Evolutionary conservation across 768 basidiomycete species (phyloP), one percentile per base, ranked within the genome.

Genomic region (Trametes cubensis): DNA sequence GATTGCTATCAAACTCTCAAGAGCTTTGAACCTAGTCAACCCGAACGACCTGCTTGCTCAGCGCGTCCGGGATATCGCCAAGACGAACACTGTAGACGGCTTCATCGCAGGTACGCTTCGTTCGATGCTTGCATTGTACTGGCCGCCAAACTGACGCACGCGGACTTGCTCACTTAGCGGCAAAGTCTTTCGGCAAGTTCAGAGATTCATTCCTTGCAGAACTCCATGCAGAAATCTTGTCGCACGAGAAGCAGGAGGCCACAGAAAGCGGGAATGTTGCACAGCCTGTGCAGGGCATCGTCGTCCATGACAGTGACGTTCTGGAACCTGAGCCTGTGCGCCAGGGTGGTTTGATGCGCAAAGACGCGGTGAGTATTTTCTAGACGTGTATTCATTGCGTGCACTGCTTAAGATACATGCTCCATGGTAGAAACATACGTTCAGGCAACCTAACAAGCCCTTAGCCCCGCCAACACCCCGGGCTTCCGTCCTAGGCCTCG

Each of bases 131-230:
- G 7, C 10, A 11, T 42, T 6, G 30, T 15, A 11, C 26, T 25
- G 23, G 48, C 4, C 28, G 13, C 4, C 18, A 14, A 28, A 26
- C 25, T 49, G 42, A 18, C 42, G 42, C 42, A 18, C 42, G 3
- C 0, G 23, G 30, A 1, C 14, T 10, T 49, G 6, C 10, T 6
- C 18, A 6, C 15, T 3, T 67, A 88, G 92, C 92, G 67, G 89
- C 90, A 38, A 83, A 80, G 64, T 78, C 87, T 34, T 95, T 97
- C 77, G 94, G 92, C 72, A 91, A 91, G 79, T 95, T 95, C 71
- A 81, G 88, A 70, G 84, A 86, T 70, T 84, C 86, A 39, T 90
- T 92, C 69, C 79, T 95, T 55, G 78, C 83, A 44, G 90, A 93
- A 65, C 75, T 95, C 8, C 90, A 94, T 77, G 80, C 83, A 69